These are phyloP conservation scores for Ceratocystis cubensis DNA, from an alignment of 2,329 filamentous ascomycete species.

Conservation along the genomic window DNA sequence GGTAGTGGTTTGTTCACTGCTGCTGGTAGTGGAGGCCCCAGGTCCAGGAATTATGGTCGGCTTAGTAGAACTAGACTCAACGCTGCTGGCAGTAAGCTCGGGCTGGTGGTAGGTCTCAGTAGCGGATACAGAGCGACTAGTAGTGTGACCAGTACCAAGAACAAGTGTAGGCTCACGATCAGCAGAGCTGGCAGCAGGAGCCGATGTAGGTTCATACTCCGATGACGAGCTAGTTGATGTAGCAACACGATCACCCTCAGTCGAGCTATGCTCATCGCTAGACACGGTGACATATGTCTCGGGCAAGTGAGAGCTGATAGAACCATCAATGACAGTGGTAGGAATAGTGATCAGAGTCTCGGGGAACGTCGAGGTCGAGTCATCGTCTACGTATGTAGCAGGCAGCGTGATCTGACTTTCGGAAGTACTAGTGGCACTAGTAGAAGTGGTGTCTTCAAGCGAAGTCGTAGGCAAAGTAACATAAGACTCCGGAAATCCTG, in stretches of 20 bases:
- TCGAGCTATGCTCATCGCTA: background rate
- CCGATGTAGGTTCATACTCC: background rate
- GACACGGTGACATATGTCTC: background rate
- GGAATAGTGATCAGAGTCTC: constrained; percentile 8
- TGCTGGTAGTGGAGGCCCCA: background rate
- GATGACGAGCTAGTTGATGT: background rate
- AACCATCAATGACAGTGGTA: background rate
- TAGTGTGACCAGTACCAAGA: background rate
- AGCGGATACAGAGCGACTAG: background rate
- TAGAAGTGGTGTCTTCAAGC: background rate
- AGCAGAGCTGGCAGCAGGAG: background rate
- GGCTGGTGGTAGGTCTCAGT: background rate
- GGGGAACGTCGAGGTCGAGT: constrained; percentile 18
- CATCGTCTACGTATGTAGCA: constrained; percentile 12
- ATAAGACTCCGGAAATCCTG: background rate
- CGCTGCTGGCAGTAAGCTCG: background rate
- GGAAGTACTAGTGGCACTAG: background rate
- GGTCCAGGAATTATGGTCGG: background rate
- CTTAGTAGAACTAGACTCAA: background rate
- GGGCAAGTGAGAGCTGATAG: background rate
- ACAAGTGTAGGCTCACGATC: background rate
- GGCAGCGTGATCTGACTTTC: constrained; percentile 8
- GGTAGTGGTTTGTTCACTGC: no score
- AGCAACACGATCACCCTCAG: background rate
- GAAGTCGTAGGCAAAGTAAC: background rate